Evolutionary conservation across 1,139 yeast species (phyloP), one percentile per base, ranked within the genome.

Genomic region (Suhomyces ambrosiae): DNA sequence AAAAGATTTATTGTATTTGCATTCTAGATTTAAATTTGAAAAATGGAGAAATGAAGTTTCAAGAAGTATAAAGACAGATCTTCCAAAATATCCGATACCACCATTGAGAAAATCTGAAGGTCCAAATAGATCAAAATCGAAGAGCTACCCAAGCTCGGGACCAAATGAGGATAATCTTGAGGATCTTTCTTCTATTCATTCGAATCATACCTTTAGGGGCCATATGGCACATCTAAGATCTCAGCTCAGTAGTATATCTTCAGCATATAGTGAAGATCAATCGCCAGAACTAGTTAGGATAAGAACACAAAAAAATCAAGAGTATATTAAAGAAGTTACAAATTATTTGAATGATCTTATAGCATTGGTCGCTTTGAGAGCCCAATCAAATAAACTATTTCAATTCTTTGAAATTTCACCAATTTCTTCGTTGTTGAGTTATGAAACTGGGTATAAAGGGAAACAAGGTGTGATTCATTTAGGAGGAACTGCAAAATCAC

Each of bases 351-450:
- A 77, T 34, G 74, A 77, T 11, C 64, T 90, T 40, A 74, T 84
- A 40, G 65, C 71, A 16, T 64, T 74, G 9, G 73, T 87, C 33
- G 76, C 82, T 3, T 73, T 88, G 54, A 76, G 82, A 34, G 88
- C 96, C 0, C 96, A 87, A 50, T 82, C 95, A 0, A 88, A 89
- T 53, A 71, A 84, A 42, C 58, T 92, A 12, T 86, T 90, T 52
- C 89, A 85, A 46, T 92, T 92, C 57, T 79, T 92, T 46, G 98
- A 92, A 53, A 66, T 92, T 13, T 88, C 97, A 0, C 95, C 96
- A 2, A 77, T 92, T 50, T 87, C 95, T 8, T 80, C 95, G 15
- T 68, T 90, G 32, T 68, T 92, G 30, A 84, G 94, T 38, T 84
- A 88, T 47, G 97, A 92, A 58, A 78, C 80, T 16, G 86, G 89